Evolutionary conservation across 495 filamentous ascomycete species (phyloP).

Genomic region (Beverwykella pulmonaria): DNA sequence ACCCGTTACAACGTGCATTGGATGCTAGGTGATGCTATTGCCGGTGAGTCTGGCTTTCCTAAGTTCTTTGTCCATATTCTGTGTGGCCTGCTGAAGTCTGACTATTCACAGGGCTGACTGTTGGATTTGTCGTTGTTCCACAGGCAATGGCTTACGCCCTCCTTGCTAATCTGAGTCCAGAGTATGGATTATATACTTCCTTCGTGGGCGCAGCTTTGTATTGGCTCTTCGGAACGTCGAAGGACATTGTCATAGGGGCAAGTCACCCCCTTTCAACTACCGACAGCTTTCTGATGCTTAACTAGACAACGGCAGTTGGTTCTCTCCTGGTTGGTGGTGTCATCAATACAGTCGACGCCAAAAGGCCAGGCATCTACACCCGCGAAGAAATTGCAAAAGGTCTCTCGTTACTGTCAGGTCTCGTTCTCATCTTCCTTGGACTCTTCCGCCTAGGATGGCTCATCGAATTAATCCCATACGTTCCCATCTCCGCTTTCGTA

Average conservation of each 20-base stretch:
- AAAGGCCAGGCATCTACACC: constrained; percentile 15
- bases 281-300: neutral
- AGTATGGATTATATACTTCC: constrained; percentile 21
- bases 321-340: constrained; percentile 20
- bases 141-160: constrained; percentile 28
- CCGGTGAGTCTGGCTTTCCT: neutral
- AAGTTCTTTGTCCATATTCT: too few relatives aligned
- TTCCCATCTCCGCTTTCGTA: constrained; percentile 20
- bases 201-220: constrained; percentile 16
- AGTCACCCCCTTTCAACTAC: neutral
- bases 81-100: too few relatives aligned
- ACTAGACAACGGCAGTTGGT: constrained; percentile 21
- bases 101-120: constrained; percentile 18
- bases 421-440: constrained; percentile 19
- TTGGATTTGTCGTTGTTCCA: constrained; percentile 23
- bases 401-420: constrained; percentile 15
- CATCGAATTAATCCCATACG: constrained; percentile 24
- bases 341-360: constrained; percentile 5
- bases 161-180: constrained; percentile 15
- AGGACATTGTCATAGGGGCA: constrained; percentile 24
- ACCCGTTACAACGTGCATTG: constrained; percentile 20
- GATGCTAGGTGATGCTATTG: constrained; percentile 23
- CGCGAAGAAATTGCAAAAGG: constrained; percentile 17
- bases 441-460: constrained; percentile 24
- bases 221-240: constrained; percentile 23